A percentile compares a stretch with the other conserved stretches of the same genome.
These are phyloP conservation scores for Pseudoperonospora humuli DNA, from an alignment of 352 stramenopile genomes.

Conservation along the genomic window DNA sequence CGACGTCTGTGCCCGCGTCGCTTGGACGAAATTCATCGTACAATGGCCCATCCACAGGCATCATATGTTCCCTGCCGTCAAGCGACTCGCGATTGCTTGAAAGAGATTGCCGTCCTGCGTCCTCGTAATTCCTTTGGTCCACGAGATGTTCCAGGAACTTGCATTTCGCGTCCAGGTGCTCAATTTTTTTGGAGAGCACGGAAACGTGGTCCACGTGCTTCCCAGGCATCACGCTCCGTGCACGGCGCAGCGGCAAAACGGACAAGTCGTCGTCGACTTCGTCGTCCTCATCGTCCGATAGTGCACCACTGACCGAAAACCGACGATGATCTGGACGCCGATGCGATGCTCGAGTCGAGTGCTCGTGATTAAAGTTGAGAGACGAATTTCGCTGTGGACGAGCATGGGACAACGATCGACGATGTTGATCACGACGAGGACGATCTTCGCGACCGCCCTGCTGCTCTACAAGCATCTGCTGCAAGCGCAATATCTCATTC, in stretches of 20 bases:
- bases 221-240: constrained; percentile 42
- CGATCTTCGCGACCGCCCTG: constrained; percentile 12
- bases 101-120: constrained; percentile 25
- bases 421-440: constrained; percentile 12
- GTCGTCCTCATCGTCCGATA: constrained; percentile 35
- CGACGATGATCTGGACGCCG: constrained; percentile 24
- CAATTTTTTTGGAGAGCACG: constrained; percentile 53
- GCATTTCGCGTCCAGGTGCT: constrained; percentile 76
- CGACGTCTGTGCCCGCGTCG: constrained; percentile 35
- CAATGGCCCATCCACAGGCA: constrained; percentile 18
- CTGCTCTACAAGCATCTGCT: constrained; percentile 62
- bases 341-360: constrained; percentile 5
- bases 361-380: constrained; percentile 10
- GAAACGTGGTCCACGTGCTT: constrained; percentile 54
- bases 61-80: constrained; percentile 13
- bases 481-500: constrained; percentile 67
- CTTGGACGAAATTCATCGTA: constrained; percentile 27
- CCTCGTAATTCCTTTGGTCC: constrained; percentile 39
- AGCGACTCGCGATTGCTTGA: constrained; percentile 20
- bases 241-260: constrained; percentile 39
- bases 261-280: constrained; percentile 37
- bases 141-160: constrained; percentile 73
- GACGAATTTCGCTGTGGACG: constrained; percentile 22
- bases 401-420: constrained; percentile 13
- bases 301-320: constrained; percentile 37